Evolutionary conservation across 2,329 filamentous ascomycete species (phyloP).

Genomic region (Fusarium luffae): DNA sequence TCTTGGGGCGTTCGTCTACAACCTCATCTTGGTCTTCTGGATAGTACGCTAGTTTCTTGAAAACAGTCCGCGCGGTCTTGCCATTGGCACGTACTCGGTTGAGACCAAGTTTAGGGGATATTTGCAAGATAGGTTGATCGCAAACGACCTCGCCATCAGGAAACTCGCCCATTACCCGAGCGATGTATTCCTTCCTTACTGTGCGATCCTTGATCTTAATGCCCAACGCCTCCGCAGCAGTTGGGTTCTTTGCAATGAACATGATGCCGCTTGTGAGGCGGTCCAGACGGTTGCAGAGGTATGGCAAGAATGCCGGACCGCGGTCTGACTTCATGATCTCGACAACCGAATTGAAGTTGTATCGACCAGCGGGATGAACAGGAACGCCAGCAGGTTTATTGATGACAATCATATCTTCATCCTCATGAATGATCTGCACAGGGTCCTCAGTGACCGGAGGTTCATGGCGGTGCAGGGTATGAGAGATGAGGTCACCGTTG

Average conservation of each 20-base stretch:
- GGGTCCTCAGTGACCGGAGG: constrained; percentile 87
- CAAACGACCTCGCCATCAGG: constrained; percentile 92
- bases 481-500: constrained; percentile 91
- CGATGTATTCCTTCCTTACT: constrained; percentile 95
- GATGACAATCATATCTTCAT: constrained; percentile 93
- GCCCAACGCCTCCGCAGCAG: constrained; percentile 81
- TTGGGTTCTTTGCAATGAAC: constrained; percentile 91
- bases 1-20: constrained; percentile 41
- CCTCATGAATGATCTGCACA: constrained; percentile 87
- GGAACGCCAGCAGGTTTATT: constrained; percentile 96
- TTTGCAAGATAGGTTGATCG: constrained; percentile 91
- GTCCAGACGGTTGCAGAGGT: constrained; percentile 92
- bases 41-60: constrained; percentile 93
- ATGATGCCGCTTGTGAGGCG: constrained; percentile 95
- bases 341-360: constrained; percentile 93
- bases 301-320: constrained; percentile 63
- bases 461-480: constrained; percentile 95
- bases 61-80: constrained; percentile 89
- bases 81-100: constrained; percentile 95
- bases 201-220: constrained; percentile 81
- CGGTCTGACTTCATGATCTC: constrained; percentile 91
- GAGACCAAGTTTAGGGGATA: constrained; percentile 93
- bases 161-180: constrained; percentile 89
- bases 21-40: constrained; percentile 55
- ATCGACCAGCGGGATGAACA: constrained; percentile 93